Evolutionary conservation across 495 filamentous ascomycete species (phyloP).

Genomic region (Xylaria venustula): DNA sequence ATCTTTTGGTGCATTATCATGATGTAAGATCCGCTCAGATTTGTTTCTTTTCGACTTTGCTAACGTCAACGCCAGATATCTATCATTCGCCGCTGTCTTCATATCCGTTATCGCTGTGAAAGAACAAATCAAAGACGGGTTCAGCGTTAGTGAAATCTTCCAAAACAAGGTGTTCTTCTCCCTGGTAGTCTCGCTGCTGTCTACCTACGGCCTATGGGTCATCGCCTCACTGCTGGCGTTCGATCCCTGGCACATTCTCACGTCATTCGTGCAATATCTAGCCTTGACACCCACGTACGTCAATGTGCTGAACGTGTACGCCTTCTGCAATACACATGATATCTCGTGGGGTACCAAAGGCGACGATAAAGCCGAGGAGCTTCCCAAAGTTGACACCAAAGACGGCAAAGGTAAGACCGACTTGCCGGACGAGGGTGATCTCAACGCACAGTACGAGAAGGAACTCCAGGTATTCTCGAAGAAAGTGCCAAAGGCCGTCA

Average conservation of each 20-base stretch:
- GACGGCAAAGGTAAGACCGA: slow-evolving; percentile 93
- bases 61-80: slow-evolving; percentile 56
- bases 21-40: slow-evolving; percentile 53
- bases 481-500: slow-evolving; percentile 64
- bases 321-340: slow-evolving; percentile 97
- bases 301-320: slow-evolving; percentile 96
- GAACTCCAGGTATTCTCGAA: slow-evolving; percentile 72
- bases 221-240: slow-evolving; percentile 91
- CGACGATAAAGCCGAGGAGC: slow-evolving; percentile 82
- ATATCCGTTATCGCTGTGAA: slow-evolving; percentile 88
- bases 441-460: slow-evolving; percentile 91
- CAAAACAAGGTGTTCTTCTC: slow-evolving; percentile 89
- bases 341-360: slow-evolving; percentile 98
- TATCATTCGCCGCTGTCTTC: slow-evolving; percentile 92
- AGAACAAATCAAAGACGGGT: slow-evolving; percentile 58
- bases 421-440: slow-evolving; percentile 75
- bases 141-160: slow-evolving; percentile 70
- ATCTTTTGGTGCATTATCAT: slow-evolving; percentile 97
- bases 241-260: slow-evolving; percentile 99
- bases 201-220: slow-evolving; percentile 94
- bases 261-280: slow-evolving; percentile 93
- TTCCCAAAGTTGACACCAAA: slow-evolving; percentile 78
- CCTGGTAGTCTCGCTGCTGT: slow-evolving; percentile 84
- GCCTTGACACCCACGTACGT: slow-evolving; percentile 93
- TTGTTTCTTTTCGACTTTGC: not conserved